Percentiles rank a stretch among this genome's conserved stretches.
phyloP scores from a whole-genome alignment of 371 early-diverging fungal species.

The Mucor ambiguus region DNA sequence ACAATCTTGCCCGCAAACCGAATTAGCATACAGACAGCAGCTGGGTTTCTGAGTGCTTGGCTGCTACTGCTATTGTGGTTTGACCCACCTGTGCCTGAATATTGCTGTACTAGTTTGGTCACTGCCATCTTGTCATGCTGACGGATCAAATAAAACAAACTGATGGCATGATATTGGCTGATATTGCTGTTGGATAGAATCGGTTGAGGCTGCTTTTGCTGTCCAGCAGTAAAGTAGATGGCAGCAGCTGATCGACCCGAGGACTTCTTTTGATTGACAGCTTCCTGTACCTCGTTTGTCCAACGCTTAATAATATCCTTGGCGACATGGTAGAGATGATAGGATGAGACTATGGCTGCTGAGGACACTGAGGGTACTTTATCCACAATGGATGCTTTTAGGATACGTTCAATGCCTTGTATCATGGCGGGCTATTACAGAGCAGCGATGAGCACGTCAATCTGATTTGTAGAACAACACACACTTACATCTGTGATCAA shows the following conservation, averaged over 20 bases:
- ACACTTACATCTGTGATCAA: constrained; percentile 88
- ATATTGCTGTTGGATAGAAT: constrained; percentile 71
- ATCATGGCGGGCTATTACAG: constrained; percentile 82
- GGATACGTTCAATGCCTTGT: constrained; percentile 92
- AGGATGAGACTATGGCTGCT: constrained; percentile 91
- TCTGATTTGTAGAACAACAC: too few relatives aligned
- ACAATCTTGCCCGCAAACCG: constrained; percentile 93
- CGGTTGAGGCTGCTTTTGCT: constrained; percentile 42
- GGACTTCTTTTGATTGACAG: constrained; percentile 74
- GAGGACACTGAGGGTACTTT: constrained; percentile 89
- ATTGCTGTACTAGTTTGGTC: constrained; percentile 91
- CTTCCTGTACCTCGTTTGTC: constrained; percentile 91
- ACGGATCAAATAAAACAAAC: constrained; percentile 91
- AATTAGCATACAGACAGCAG: constrained; percentile 92
- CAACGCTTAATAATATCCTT: constrained; percentile 87
- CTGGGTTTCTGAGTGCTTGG: constrained; percentile 73
- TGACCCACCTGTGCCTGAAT: constrained; percentile 56
- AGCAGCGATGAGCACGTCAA: neutral
- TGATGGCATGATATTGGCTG: constrained; percentile 96
- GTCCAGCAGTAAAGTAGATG: constrained; percentile 57
- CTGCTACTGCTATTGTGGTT: constrained; percentile 44
- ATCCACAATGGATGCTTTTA: constrained; percentile 98
- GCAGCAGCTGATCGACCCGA: constrained; percentile 49
- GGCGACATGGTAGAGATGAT: constrained; percentile 82
- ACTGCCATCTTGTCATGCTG: constrained; percentile 98